Evolutionary conservation across 805 yeast species (phyloP), one percentile per base, ranked within the genome.

Genomic region (Peterozyma toletana): DNA sequence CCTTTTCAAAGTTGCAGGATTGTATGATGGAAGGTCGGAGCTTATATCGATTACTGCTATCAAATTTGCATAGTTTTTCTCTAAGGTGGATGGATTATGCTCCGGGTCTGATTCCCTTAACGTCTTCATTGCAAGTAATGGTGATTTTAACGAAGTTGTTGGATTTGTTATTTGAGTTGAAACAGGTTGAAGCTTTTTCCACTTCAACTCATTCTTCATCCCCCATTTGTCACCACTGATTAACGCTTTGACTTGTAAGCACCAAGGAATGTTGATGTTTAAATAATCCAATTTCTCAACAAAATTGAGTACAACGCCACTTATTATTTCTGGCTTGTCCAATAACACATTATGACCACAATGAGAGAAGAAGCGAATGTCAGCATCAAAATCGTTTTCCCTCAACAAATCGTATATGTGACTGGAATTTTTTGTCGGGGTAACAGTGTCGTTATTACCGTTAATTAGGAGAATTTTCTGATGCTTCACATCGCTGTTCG

Each of bases 221-320:
- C 88, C 86, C 91, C 91, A 85, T 60, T 85, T 84, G 52, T 77
- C 84, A 2, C 83, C 84, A 21, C 78, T 72, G 11, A 78, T 70
- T 42, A 76, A 71, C 2, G 85, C 85, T 52, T 78, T 75, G 14
- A 78, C 68, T 48, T 75, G 70, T 42, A 84, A 66, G 39, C 82
- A 87, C 90, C 90, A 84, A 2, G 85, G 75, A 21, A 83, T 77
- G 16, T 80, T 76, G 33, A 85, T 68, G 50, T 80, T 74, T 40
- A 75, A 62, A 16, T 80, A 79, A 2, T 68, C 56, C 21, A 69
- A 60, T 41, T 53, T 63, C 44, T 72, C 76, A 13, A 83, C 54
- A 53, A 81, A 86, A 51, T 76, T 73, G 44, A 78, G 67, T 7
- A 84, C 64, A 33, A 76, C 62, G 1, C 87, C 90, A 46, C 84